Conservation (phyloP, 2,329 filamentous ascomycete species). For the Fonsecaea erecta region DNA sequence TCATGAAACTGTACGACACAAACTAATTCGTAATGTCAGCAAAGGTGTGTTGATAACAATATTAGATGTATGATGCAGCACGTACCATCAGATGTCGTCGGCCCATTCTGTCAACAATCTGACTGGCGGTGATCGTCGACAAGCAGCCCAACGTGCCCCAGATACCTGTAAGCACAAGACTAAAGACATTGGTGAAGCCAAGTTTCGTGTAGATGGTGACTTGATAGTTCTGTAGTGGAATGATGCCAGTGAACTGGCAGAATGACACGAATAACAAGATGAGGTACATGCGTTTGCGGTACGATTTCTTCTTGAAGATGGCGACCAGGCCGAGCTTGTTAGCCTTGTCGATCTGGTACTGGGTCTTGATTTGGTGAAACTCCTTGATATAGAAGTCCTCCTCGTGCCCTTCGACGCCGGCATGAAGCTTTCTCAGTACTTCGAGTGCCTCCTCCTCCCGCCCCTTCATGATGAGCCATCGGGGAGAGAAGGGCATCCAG, state of each 20-base stretch:
- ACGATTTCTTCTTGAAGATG: constrained; percentile 12
- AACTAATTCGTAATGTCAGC: constrained; percentile 49
- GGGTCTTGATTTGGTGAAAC: constrained; percentile 17
- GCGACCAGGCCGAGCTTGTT: constrained; percentile 7
- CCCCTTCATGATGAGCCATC: constrained; percentile 10
- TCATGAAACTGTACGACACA: constrained; percentile 12
- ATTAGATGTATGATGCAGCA: constrained; percentile 67
- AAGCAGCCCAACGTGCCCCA: constrained; percentile 91
- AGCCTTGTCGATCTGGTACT: constrained; percentile 13
- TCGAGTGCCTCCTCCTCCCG: constrained; percentile 16
- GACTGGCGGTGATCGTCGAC: constrained; percentile 63
- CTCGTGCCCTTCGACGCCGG: neutral
- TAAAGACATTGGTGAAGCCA: constrained; percentile 50
- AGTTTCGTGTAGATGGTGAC: constrained; percentile 72
- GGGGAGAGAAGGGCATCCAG: constrained; percentile 14
- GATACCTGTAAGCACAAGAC: constrained; percentile 75
- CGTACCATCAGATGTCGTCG: constrained; percentile 60
- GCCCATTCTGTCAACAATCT: constrained; percentile 62
- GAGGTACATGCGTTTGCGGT: constrained; percentile 10
- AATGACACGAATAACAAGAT: constrained; percentile 3
- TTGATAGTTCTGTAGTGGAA: constrained; percentile 89
- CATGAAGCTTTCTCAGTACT: constrained; percentile 12
- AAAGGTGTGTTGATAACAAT: no score
- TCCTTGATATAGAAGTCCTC: constrained; percentile 16
- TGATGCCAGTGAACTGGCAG: constrained; percentile 56